Evolutionary conservation across 2,329 filamentous ascomycete species (phyloP), one percentile per base, ranked within the genome.

Genomic region (Beauveria pseudobassiana): DNA sequence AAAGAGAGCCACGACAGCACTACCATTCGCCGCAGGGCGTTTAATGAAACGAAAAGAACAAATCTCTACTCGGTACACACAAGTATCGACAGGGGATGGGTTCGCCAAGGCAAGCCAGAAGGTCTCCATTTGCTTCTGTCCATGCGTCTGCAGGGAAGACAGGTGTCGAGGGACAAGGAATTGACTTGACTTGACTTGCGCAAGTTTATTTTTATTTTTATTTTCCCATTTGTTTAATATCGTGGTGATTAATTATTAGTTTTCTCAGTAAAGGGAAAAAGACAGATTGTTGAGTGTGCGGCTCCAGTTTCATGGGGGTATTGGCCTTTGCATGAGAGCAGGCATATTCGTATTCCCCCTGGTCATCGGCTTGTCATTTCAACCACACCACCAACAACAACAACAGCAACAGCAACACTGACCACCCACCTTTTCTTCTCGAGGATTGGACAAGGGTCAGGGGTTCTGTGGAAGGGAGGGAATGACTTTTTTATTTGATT

Each of bases 251-350:
- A 38, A 14, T 38, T 38, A 14, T 5, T 14, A 2, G 5, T 34
- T 34, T 34, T 5, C 1, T 14, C 0, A 34, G 12, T 4, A 34
- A 28, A 45, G 20, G 10, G 9, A 22, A 54, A 42, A 54, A 22
- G 22, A 26, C 22, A 24, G 43, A 38, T 3, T 28, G 22, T 55
- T 18, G 43, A 38, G 7, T 20, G 22, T 55, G 53, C 53, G 24
- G 53, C 40, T 56, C 53, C 40, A 45, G 53, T 56, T 56, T 56
- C 40, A 56, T 56, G 53, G 53, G 53, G 53, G 38, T 38, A 38
- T 38, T 38, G 34, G 53, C 28, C 16, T 46, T 43, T 54, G 20
- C 34, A 38, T 38, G 34, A 38, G 34, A 38, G 34, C 34, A 38
- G 34, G 34, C 34, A 38, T 38, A 38, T 38, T 38, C 34, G 34